Percentiles rank a stretch among this genome's conserved stretches.
phyloP scores from a whole-genome alignment of 2,329 filamentous ascomycete species.

The Nakataea oryzae region DNA sequence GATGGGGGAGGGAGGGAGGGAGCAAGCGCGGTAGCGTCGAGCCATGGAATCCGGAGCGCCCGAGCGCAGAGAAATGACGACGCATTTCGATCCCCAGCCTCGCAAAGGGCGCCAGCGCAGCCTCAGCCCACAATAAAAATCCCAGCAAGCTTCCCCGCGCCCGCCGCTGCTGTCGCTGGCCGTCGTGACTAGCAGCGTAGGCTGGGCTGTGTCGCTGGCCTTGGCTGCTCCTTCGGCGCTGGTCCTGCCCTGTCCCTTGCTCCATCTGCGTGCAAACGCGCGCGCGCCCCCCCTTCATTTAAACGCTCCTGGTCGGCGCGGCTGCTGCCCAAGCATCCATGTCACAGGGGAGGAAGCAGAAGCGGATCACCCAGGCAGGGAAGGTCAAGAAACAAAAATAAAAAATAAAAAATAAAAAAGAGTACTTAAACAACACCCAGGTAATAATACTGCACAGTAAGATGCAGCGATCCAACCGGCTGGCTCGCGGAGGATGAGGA shows the following conservation, averaged over 20 bases:
- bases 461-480: no score
- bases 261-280: background rate
- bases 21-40: background rate
- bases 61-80: background rate
- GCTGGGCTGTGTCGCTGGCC: no score
- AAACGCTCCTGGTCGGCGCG: background rate
- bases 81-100: background rate
- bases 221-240: background rate
- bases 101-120: no score
- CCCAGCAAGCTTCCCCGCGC: background rate
- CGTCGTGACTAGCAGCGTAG: no score
- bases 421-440: no score
- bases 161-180: background rate
- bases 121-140: background rate
- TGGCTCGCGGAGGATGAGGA: background rate
- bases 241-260: background rate
- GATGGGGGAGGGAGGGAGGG: no score
- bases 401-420: slow-evolving; percentile 3
- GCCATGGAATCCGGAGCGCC: background rate
- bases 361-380: background rate
- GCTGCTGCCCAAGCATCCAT: background rate
- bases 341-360: background rate
- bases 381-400: background rate
- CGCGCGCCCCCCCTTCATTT: background rate
- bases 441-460: background rate